phyloP scores from a whole-genome alignment of 345 rosid genomes.

The Balakata baccata region DNA sequence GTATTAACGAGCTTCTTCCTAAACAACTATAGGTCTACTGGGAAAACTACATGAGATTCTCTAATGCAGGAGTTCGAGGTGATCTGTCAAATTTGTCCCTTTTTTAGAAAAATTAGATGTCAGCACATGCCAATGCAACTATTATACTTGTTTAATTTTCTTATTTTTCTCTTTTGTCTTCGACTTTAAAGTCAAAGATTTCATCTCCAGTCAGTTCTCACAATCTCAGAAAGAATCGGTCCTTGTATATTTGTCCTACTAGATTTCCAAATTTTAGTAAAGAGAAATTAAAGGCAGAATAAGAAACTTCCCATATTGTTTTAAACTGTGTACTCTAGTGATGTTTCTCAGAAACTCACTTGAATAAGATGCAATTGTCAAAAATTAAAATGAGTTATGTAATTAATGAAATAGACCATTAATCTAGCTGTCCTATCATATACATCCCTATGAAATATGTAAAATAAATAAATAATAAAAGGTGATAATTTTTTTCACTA shows the following conservation, averaged over 20 bases:
- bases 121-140: conserved; percentile 18
- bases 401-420: background rate
- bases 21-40: no score
- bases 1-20: background rate
- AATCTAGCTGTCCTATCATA: background rate
- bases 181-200: background rate
- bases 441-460: no score
- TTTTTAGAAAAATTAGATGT: conserved; percentile 2
- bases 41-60: conserved; percentile 4
- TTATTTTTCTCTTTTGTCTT: background rate
- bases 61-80: background rate
- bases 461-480: no score
- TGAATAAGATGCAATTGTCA: background rate
- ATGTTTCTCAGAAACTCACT: conserved; percentile 22
- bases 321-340: conserved; percentile 1
- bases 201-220: background rate
- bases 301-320: conserved; percentile 15
- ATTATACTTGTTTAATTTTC: no score
- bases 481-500: no score
- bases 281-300: background rate
- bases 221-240: no score
- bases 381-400: background rate
- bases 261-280: background rate
- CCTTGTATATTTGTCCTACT: background rate
- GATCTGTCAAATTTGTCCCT: conserved; percentile 8